These are phyloP conservation scores for Phalaenopsis aphrodite DNA, from an alignment of 106 monocot species.

Conservation along the genomic window DNA sequence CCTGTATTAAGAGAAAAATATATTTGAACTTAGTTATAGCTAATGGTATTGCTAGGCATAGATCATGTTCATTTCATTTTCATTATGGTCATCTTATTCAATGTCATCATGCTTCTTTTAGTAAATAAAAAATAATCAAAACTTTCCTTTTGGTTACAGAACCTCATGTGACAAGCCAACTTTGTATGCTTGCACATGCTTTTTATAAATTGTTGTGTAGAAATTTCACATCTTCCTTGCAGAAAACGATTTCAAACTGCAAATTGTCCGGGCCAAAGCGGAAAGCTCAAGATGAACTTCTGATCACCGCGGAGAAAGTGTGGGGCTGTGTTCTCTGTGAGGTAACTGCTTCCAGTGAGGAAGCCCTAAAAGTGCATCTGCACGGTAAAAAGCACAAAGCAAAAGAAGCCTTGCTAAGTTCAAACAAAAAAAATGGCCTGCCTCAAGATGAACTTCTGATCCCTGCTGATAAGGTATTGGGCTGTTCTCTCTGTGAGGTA, in stretches of 20 bases:
- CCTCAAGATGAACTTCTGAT: neutral
- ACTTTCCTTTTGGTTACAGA: neutral
- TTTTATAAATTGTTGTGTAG: neutral
- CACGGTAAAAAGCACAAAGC: slow-evolving; percentile 27
- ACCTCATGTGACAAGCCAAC: neutral
- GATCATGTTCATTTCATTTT: too few species aligned
- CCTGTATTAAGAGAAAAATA: too few species aligned
- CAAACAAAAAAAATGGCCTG: neutral
- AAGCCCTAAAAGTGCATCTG: slow-evolving; percentile 15
- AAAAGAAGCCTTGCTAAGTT: neutral
- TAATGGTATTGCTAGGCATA: too few species aligned
- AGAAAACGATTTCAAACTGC: neutral
- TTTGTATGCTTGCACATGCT: neutral
- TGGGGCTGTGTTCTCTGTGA: slow-evolving; percentile 22
- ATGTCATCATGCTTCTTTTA: too few species aligned
- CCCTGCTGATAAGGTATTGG: neutral
- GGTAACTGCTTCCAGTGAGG: slow-evolving; percentile 12
- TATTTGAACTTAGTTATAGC: too few species aligned
- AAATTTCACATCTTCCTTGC: neutral
- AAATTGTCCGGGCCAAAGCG: slow-evolving; percentile 15
- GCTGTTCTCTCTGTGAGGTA: slow-evolving; percentile 23
- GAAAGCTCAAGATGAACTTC: slow-evolving; percentile 3
- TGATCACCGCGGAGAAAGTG: neutral
- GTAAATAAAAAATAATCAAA: too few species aligned
- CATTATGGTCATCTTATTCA: too few species aligned